Evolutionary conservation across 2,329 filamentous ascomycete species (phyloP).

Genomic region (Boeremia exigua): DNA sequence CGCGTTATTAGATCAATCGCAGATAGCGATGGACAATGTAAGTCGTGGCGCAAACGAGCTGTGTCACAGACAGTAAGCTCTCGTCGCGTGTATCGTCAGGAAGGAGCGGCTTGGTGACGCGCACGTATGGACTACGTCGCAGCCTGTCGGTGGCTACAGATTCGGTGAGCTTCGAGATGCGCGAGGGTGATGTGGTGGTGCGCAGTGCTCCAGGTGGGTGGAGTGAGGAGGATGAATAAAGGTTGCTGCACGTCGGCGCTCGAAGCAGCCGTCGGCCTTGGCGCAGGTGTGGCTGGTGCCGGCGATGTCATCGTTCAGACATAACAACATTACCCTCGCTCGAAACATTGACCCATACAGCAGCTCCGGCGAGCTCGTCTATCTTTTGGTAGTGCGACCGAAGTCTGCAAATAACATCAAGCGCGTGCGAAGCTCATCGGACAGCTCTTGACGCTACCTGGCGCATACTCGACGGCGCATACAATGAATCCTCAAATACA

Average conservation of each 20-base stretch:
- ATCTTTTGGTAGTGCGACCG: no score
- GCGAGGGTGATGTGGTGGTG: constrained; percentile 17
- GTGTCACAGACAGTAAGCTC: constrained; percentile 26
- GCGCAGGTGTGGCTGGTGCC: constrained; percentile 23
- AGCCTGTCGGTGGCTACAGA: background rate
- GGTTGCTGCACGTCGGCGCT: constrained; percentile 15
- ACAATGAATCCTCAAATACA: constrained; percentile 67
- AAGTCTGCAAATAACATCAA: background rate
- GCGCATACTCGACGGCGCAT: constrained; percentile 11
- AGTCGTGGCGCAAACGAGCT: constrained; percentile 18
- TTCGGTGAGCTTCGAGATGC: constrained; percentile 14
- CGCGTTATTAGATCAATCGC: constrained; percentile 19
- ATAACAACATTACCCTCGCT: constrained; percentile 17
- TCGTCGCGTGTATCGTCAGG: constrained; percentile 31
- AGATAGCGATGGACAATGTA: constrained; percentile 13
- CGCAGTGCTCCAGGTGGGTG: constrained; percentile 23
- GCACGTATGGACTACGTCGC: constrained; percentile 8
- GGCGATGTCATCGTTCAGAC: constrained; percentile 19
- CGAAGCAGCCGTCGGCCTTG: constrained; percentile 9
- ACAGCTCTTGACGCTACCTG: constrained; percentile 1
- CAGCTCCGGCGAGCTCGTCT: background rate
- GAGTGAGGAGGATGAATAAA: constrained; percentile 14
- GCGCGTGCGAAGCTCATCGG: background rate
- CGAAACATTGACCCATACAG: background rate
- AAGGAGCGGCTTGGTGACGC: constrained; percentile 19